Evolutionary conservation across 2,329 filamentous ascomycete species (phyloP), one percentile per base, ranked within the genome.

Genomic region (Neospermospora avenae): DNA sequence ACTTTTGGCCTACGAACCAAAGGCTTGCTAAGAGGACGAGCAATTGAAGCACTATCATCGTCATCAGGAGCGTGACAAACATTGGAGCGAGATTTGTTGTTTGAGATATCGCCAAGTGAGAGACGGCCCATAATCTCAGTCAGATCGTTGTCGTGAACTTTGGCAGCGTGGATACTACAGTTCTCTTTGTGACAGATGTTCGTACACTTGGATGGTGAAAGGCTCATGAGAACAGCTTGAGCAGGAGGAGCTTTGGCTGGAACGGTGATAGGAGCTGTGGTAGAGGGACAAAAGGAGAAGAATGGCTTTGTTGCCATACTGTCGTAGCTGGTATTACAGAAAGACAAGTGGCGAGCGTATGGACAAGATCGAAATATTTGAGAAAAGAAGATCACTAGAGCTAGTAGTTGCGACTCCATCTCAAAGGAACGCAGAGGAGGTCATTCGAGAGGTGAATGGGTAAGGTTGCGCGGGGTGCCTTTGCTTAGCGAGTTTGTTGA

Each of bases 151-250:
- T 16, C 20, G 10, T 22, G 28, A 14, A 22, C 28, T 16, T 51
- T 37, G 34, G 48, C 7, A 22, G 20, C 18, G 22, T 51, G 48
- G 8, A 51, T 37, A 1, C n/a, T 10, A 20, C 48, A 51, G 10
- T 51, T 51, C 31, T 51, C 18, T 14, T 51, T 51, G n/a, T n/a
- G 48, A 35, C 48, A 51, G 16, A 20, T 51, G 28, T 51, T 51
- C 1, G 18, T 18, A 16, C 28, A 37, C 10, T 51, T 51, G 2
- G n/a, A 3, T 3, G 48, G 48, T 8, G 48, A 51, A 18, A 51
- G n/a, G 8, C 1, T 22, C 48, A 51, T 51, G 20, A 24, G 10
- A n/a, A 51, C 48, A 6, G 18, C 31, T 35, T 28, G 18, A 34
- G 31, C 48, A 14, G 28, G n/a, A 10, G 8, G n/a, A 13, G 28